phyloP scores from a whole-genome alignment of 1,284 basidiomycete genomes.

The Fomitopsis schrenkii region DNA sequence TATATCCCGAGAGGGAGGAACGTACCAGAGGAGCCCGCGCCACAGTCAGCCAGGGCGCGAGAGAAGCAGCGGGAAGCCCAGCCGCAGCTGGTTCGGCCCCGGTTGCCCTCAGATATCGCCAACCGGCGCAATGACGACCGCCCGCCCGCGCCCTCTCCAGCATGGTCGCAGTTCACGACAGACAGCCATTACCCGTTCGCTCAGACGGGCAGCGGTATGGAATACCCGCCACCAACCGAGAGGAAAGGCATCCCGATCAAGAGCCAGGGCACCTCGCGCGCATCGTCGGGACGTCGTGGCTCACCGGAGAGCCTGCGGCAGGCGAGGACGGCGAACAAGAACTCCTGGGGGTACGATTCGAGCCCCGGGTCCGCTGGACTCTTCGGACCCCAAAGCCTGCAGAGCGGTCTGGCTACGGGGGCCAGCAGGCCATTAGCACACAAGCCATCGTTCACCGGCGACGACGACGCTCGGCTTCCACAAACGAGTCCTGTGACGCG shows the following conservation, averaged over 20 bases:
- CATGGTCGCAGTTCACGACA: conserved; percentile 2
- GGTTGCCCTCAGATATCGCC: conserved; percentile 11
- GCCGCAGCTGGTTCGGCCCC: conserved; percentile 11
- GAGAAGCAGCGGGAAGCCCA: conserved; percentile 11
- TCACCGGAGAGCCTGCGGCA: conserved; percentile 21
- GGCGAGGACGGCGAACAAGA: conserved; percentile 11
- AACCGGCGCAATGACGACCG: conserved; percentile 8
- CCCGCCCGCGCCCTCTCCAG: neutral
- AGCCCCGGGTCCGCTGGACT: conserved; percentile 5
- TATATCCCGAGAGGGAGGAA: conserved; percentile 6
- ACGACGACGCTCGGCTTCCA: neutral
- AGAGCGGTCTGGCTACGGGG: neutral
- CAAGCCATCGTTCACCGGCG: conserved; percentile 5
- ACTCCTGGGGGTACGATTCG: conserved; percentile 12
- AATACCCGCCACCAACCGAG: conserved; percentile 8
- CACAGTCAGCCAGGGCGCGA: neutral
- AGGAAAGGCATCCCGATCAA: conserved; percentile 19
- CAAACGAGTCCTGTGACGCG: neutral
- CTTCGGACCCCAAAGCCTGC: conserved; percentile 8
- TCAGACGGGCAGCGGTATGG: conserved; percentile 2
- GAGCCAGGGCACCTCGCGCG: conserved; percentile 11
- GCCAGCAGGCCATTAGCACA: neutral
- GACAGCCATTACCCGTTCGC: conserved; percentile 12
- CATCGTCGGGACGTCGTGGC: conserved; percentile 15
- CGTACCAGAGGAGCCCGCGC: neutral